Conservation (phyloP, 2,329 filamentous ascomycete genomes). For the Penicillium paneum region DNA sequence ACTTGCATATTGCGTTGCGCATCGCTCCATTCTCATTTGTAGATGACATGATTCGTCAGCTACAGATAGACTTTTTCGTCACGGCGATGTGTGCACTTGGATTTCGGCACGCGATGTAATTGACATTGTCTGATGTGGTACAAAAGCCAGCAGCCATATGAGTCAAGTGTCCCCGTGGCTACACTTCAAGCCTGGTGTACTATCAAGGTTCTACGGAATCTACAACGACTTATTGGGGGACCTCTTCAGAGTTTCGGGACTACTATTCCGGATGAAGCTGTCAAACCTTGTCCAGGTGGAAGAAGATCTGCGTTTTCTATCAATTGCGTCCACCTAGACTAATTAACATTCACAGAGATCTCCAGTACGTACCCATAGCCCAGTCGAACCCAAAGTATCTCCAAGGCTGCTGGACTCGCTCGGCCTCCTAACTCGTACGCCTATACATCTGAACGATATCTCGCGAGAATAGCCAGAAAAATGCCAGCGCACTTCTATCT, state of each 20-base stretch:
- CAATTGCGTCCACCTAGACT: background rate
- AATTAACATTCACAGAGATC: background rate
- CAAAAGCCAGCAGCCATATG: background rate
- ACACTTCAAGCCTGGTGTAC: background rate
- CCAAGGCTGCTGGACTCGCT: background rate
- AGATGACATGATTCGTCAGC: background rate
- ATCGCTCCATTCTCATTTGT: background rate
- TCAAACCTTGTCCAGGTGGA: background rate
- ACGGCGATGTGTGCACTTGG: background rate
- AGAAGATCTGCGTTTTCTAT: background rate
- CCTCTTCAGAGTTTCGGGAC: background rate
- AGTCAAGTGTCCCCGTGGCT: background rate
- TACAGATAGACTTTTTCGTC: background rate
- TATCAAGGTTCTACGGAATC: background rate
- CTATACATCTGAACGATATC: conserved; percentile 65
- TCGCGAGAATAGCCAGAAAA: conserved; percentile 70
- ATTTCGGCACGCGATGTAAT: background rate
- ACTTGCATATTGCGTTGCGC: conserved; percentile 2
- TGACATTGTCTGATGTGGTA: background rate
- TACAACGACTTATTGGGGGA: background rate
- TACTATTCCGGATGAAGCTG: background rate
- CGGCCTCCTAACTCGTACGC: conserved; percentile 6
- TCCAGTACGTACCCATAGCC: background rate
- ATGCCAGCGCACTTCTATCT: conserved; percentile 71
- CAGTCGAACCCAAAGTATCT: background rate